Evolutionary conservation across 164 flowering plant species (phyloP).

Genomic region (Cinnamomum micranthum): DNA sequence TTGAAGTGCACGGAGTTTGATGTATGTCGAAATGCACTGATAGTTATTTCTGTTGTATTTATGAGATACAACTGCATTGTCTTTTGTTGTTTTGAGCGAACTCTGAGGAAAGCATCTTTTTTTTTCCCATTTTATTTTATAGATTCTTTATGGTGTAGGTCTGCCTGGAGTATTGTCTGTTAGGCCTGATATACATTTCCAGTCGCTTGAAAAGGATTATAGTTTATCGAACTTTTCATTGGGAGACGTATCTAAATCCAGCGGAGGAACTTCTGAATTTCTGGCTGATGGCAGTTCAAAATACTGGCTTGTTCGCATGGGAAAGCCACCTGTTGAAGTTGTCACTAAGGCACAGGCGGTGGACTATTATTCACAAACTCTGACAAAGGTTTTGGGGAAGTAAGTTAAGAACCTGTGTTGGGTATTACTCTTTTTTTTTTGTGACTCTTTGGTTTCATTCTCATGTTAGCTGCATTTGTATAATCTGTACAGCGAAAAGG

Average conservation of each 20-base stretch:
- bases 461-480: neutral
- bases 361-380: constrained; percentile 65
- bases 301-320: constrained; percentile 77
- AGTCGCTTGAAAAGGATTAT: constrained; percentile 47
- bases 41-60: neutral
- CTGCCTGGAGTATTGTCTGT: constrained; percentile 66
- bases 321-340: constrained; percentile 55
- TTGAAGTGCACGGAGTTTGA: neutral
- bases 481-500: constrained; percentile 53
- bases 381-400: constrained; percentile 81
- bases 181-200: constrained; percentile 46
- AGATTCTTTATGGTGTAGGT: constrained; percentile 33
- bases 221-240: constrained; percentile 22
- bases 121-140: neutral
- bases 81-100: no score
- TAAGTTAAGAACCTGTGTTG: constrained; percentile 30
- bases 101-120: neutral
- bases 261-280: constrained; percentile 20
- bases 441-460: no score
- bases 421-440: neutral
- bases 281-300: constrained; percentile 49
- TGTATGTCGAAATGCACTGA: neutral
- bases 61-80: neutral
- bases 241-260: constrained; percentile 13
- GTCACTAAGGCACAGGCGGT: constrained; percentile 80